phyloP scores from a whole-genome alignment of 352 stramenopile genomes.

The Globisporangium echinulatum region DNA sequence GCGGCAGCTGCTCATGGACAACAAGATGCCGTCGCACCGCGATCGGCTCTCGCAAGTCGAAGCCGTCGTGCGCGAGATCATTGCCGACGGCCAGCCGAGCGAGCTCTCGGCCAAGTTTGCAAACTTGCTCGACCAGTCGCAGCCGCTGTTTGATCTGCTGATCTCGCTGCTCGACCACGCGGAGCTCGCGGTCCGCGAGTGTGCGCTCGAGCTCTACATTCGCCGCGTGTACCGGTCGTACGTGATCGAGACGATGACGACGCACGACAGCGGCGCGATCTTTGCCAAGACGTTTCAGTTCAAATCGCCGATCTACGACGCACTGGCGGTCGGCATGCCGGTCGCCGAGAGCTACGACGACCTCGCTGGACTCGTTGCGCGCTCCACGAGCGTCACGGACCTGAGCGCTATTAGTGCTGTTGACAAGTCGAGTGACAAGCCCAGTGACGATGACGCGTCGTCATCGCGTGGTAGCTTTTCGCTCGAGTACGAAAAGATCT shows the following conservation, averaged over 20 bases:
- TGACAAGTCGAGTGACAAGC: conserved; percentile 3
- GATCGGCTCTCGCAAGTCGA: conserved; percentile 85
- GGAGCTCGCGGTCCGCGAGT: conserved; percentile 59
- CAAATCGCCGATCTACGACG: conserved; percentile 75
- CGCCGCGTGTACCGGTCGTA: conserved; percentile 85
- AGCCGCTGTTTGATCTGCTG: conserved; percentile 81
- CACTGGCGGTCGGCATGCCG: conserved; percentile 61
- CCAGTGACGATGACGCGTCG: conserved; percentile 10
- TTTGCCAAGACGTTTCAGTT: conserved; percentile 87
- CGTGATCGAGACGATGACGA: conserved; percentile 79
- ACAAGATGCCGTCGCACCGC: conserved; percentile 95
- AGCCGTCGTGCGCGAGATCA: conserved; percentile 60
- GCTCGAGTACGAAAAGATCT: conserved; percentile 73
- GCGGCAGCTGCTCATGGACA: conserved; percentile 94
- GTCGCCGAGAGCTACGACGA: conserved; percentile 83
- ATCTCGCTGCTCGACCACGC: conserved; percentile 74
- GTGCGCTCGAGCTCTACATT: conserved; percentile 77
- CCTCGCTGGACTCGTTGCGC: conserved; percentile 57
- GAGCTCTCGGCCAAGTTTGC: conserved; percentile 53
- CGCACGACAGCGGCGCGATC: conserved; percentile 43
- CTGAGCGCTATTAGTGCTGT: conserved; percentile 19
- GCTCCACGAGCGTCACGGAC: conserved; percentile 46
- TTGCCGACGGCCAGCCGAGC: conserved; percentile 36
- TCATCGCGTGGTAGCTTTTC: conserved; percentile 29
- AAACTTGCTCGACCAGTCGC: conserved; percentile 71